phyloP scores from a whole-genome alignment of 805 yeast genomes.

The Dipodascopsis uninucleata region DNA sequence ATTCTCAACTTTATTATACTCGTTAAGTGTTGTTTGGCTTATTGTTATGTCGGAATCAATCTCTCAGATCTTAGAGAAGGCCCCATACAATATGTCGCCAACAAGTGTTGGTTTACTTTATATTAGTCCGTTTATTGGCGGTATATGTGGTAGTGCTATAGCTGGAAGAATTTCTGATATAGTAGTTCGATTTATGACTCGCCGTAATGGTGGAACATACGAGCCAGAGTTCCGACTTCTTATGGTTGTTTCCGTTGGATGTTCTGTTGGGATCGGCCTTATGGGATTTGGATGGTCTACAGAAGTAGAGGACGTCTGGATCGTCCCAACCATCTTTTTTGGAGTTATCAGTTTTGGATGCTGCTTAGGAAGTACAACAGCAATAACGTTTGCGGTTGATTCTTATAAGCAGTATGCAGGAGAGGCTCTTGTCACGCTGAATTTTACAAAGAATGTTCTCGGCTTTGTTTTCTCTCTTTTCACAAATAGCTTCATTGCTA shows the following conservation, averaged over 20 bases:
- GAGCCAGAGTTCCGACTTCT: conserved; percentile 61
- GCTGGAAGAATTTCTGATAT: conserved; percentile 52
- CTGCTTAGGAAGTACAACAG: conserved; percentile 57
- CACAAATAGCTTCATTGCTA: conserved; percentile 46
- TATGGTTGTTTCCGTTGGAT: conserved; percentile 50
- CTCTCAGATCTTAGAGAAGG: conserved; percentile 45
- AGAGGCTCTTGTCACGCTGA: conserved; percentile 55
- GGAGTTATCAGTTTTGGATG: conserved; percentile 59
- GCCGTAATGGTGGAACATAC: conserved; percentile 51
- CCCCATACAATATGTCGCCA: conserved; percentile 35
- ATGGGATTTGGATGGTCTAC: conserved; percentile 66
- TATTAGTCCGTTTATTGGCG: conserved; percentile 42
- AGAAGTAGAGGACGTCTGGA: conserved; percentile 47
- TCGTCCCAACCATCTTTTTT: conserved; percentile 55
- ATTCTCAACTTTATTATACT: conserved; percentile 50
- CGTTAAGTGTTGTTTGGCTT: conserved; percentile 61
- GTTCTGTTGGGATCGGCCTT: conserved; percentile 47
- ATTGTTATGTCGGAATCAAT: conserved; percentile 58
- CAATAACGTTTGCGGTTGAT: conserved; percentile 58
- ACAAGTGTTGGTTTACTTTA: conserved; percentile 26
- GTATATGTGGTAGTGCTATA: conserved; percentile 52
- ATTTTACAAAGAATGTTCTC: conserved; percentile 48
- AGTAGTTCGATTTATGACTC: conserved; percentile 45
- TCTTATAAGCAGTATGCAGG: conserved; percentile 55
- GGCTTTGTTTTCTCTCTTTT: conserved; percentile 52